Evolutionary conservation across 371 early-diverging fungal species (phyloP).

Genomic region (Circinella minor): DNA sequence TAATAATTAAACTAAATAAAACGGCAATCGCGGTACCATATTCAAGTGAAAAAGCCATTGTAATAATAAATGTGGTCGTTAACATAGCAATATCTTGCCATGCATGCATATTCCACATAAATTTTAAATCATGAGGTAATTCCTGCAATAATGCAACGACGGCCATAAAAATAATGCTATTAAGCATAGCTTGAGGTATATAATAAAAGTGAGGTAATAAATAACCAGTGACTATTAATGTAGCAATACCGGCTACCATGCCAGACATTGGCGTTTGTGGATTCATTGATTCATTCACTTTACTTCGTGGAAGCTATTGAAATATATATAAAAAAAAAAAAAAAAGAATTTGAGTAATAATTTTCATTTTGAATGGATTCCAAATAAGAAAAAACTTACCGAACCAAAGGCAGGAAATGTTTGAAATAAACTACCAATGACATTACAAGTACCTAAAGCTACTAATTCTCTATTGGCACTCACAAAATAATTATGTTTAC

Average conservation of each 20-base stretch:
- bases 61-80: constrained; percentile 74
- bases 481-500: constrained; percentile 83
- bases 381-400: constrained; percentile 18
- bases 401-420: constrained; percentile 88
- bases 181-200: constrained; percentile 81
- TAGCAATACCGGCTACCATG: constrained; percentile 70
- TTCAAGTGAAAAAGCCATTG: constrained; percentile 83
- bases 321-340: too few species aligned
- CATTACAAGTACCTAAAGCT: constrained; percentile 86
- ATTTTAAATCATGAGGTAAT: constrained; percentile 73
- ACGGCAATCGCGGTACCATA: constrained; percentile 86
- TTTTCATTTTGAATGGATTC: too few species aligned
- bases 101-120: constrained; percentile 78
- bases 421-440: constrained; percentile 76
- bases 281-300: constrained; percentile 83
- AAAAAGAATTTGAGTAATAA: too few species aligned
- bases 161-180: constrained; percentile 83
- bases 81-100: constrained; percentile 83
- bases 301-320: constrained; percentile 77
- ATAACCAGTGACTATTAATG: constrained; percentile 68
- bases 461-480: constrained; percentile 91
- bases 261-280: constrained; percentile 85
- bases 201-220: constrained; percentile 80
- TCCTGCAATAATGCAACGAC: constrained; percentile 79
- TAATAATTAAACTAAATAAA: constrained; percentile 78